A percentile compares a stretch with the other conserved stretches of the same genome.
Evolutionary conservation across 2,329 filamentous ascomycete species (phyloP).

Genomic region (Sarocladiaceae sp.): DNA sequence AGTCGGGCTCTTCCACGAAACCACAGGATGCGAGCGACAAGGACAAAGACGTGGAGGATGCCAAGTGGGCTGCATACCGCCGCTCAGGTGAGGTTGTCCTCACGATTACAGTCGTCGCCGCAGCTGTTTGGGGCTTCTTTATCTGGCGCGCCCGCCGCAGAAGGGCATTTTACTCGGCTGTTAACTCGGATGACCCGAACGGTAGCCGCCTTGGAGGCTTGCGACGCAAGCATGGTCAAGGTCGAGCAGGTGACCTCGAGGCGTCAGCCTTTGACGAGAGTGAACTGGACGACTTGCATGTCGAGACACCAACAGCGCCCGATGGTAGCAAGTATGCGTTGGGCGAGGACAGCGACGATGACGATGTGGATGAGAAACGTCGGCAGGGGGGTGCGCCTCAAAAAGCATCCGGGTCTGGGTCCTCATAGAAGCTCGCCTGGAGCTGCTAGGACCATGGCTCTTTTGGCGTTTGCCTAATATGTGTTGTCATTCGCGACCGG

Average conservation of each 20-base stretch:
- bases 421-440: too few species aligned
- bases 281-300: constrained; percentile 56
- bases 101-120: constrained; percentile 70
- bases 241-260: constrained; percentile 47
- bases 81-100: constrained; percentile 82
- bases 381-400: background rate
- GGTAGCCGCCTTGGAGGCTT: constrained; percentile 38
- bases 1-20: constrained; percentile 62
- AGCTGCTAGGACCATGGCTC: too few species aligned
- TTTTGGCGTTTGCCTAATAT: too few species aligned
- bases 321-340: constrained; percentile 48
- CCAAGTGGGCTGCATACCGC: constrained; percentile 84
- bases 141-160: constrained; percentile 57
- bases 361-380: constrained; percentile 5
- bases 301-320: constrained; percentile 36
- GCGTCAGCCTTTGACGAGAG: constrained; percentile 61
- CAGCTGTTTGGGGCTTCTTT: constrained; percentile 67
- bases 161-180: constrained; percentile 39
- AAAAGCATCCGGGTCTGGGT: constrained; percentile 8
- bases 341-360: constrained; percentile 50
- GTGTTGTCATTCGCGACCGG: too few species aligned
- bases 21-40: constrained; percentile 38
- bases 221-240: constrained; percentile 33
- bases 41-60: constrained; percentile 64
- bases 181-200: constrained; percentile 14